Evolutionary conservation across 139 green algal species (phyloP), one percentile per base, ranked within the genome.

Genomic region (Tetraselmis chui): DNA sequence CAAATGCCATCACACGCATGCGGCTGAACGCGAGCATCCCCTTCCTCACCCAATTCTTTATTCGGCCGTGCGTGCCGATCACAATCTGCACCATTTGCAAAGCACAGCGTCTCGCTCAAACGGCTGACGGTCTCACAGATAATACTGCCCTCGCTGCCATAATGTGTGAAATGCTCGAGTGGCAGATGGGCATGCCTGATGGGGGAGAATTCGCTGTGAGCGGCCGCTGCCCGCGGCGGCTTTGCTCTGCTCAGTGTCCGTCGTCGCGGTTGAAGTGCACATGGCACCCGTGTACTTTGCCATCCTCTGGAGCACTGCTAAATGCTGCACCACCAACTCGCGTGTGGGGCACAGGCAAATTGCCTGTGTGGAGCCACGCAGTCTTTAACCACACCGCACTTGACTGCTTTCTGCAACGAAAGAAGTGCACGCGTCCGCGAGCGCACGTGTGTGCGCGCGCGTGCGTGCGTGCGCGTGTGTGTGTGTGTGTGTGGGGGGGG

Each of bases 331-430:
- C 0, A 80, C 89, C 26, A 92, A 86, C 83, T 92, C 89, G 26
- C 89, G 81, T 23, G 89, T 92, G 59, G 89, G 89, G 77, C 89
- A 92, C n/a, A 92, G 80, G 76, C 89, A 92, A 81, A 92, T 76
- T 58, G 88, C 89, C 80, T 92, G 89, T 1, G 89, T n/a, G n/a
- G n/a, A n/a, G n/a, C n/a, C n/a, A n/a, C n/a, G n/a, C n/a, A n/a
- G n/a, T n/a, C n/a, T n/a, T n/a, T n/a, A n/a, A n/a, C n/a, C n/a
- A n/a, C n/a, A n/a, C n/a, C n/a, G n/a, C n/a, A n/a, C n/a, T n/a
- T n/a, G n/a, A n/a, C n/a, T n/a, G n/a, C n/a, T n/a, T n/a, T n/a
- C n/a, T n/a, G n/a, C n/a, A n/a, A n/a, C n/a, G n/a, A n/a, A n/a
- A n/a, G n/a, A n/a, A n/a, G n/a, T n/a, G n/a, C n/a, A n/a, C n/a